Conservation (phyloP, 352 stramenopile species). For the Phytophthora pinifolia region DNA sequence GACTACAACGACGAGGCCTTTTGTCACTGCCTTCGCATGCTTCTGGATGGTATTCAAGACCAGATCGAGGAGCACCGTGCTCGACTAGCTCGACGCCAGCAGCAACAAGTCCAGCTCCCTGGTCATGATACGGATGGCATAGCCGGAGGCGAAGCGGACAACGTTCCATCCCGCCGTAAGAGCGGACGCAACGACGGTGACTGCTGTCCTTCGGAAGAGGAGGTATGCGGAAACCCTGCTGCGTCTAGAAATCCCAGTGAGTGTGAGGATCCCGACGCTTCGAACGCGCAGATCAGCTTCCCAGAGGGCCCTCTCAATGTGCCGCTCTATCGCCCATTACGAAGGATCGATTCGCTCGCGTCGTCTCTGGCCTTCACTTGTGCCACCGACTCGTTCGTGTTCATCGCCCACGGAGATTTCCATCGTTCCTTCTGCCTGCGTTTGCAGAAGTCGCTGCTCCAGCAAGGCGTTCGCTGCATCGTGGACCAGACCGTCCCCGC, state of each 20-base stretch:
- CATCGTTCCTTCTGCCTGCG: slow-evolving; percentile 64
- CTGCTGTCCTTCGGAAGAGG: slow-evolving; percentile 17
- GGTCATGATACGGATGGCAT: slow-evolving; percentile 27
- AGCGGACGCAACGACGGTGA: slow-evolving; percentile 24
- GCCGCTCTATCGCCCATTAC: slow-evolving; percentile 22
- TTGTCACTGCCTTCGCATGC: slow-evolving; percentile 57
- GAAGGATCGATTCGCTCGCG: slow-evolving; percentile 22
- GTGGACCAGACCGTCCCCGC: slow-evolving; percentile 53
- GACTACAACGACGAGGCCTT: slow-evolving; percentile 71
- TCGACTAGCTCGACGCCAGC: slow-evolving; percentile 41
- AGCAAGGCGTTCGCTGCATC: slow-evolving; percentile 59
- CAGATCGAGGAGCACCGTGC: slow-evolving; percentile 81
- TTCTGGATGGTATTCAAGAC: slow-evolving; percentile 81
- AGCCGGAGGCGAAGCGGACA: background rate
- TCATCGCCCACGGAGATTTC: slow-evolving; percentile 76
- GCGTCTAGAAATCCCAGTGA: slow-evolving; percentile 14
- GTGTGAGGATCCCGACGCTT: slow-evolving; percentile 16
- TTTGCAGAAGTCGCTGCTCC: slow-evolving; percentile 54
- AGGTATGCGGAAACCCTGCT: slow-evolving; percentile 11
- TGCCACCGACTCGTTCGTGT: slow-evolving; percentile 51
- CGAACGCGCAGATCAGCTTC: slow-evolving; percentile 23
- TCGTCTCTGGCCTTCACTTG: slow-evolving; percentile 27
- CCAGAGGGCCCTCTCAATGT: slow-evolving; percentile 22
- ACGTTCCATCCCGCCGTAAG: slow-evolving; percentile 10
- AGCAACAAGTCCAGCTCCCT: slow-evolving; percentile 29